Evolutionary conservation across 495 filamentous ascomycete genomes (phyloP), one percentile per base, ranked within the genome.

Genomic region (Aspergillus carlsbadensis): DNA sequence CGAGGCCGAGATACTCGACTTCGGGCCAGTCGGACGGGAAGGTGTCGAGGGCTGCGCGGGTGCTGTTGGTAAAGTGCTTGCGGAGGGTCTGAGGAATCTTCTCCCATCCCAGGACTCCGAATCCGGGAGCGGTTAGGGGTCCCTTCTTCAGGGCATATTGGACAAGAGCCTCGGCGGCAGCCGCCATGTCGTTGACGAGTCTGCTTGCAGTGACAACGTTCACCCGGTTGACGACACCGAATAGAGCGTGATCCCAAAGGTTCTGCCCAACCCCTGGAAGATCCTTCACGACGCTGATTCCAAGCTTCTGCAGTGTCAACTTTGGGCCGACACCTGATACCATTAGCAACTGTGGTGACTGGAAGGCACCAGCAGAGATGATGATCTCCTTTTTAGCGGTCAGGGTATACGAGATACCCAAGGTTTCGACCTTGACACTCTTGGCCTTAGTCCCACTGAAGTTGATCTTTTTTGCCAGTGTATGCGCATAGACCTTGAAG

Each of bases 11-110:
- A 75, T 78, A 50, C 78, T 78, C 80, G 13, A 84, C 55, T 18
- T 84, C 80, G 0, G 83, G 84, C 83, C 84, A 87, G 61, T 86
- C 82, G 0, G 54, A 11, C 0, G 82, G 75, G 48, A 79, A 80
- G 15, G 15, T 43, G 45, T 48, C 22, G 55, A 57, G 10, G 82
- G 74, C 39, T 64, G 66, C 1, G 46, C 10, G 17, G 63, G 42
- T 21, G 26, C 26, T 26, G 2, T 34, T 18, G 8, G 64, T 68
- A 13, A 74, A 29, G 26, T 29, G 26, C 8, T 29, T 29, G 26
- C 26, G 54, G 1, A n/a, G 26, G 1, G 58, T 43, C 18, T 67
- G 2, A 14, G 74, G 68, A 35, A 75, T 24, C 58, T 80, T 81
- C 55, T 84, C 81, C 52, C 73, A 83, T 0, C 68, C 77, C 1